These are phyloP conservation scores for Colletotrichum tabaci DNA, from an alignment of 2,329 filamentous ascomycete genomes.

Conservation along the genomic window DNA sequence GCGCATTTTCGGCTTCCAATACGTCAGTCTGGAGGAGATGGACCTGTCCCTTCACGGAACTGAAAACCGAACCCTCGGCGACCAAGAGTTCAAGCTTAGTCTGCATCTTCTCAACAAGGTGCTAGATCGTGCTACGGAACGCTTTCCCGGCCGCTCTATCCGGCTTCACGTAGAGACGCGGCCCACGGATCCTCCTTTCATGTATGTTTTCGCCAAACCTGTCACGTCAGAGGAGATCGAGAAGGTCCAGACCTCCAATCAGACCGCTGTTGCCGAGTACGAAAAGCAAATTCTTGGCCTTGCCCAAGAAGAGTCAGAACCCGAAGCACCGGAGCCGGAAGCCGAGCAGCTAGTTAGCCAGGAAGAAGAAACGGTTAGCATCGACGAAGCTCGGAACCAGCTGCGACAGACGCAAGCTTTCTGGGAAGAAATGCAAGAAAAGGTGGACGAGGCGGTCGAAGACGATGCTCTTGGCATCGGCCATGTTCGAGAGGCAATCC, in stretches of 20 bases:
- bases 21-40: conserved; percentile 89
- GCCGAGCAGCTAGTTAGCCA: conserved; percentile 25
- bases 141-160: conserved; percentile 82
- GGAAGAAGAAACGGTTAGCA: conserved; percentile 38
- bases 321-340: conserved; percentile 42
- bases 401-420: conserved; percentile 54
- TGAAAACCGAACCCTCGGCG: conserved; percentile 75
- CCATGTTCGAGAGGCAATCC: conserved; percentile 67
- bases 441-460: conserved; percentile 71
- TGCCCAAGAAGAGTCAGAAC: conserved; percentile 51
- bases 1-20: conserved; percentile 98
- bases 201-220: conserved; percentile 93
- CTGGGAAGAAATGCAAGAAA: conserved; percentile 69
- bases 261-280: conserved; percentile 76
- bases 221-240: conserved; percentile 81
- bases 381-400: conserved; percentile 42
- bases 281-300: conserved; percentile 74
- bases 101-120: conserved; percentile 84
- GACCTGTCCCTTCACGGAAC: conserved; percentile 91
- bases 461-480: conserved; percentile 69
- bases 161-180: conserved; percentile 88
- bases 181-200: conserved; percentile 71
- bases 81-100: conserved; percentile 89
- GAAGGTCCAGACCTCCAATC: conserved; percentile 78
- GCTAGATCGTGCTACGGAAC: conserved; percentile 80